These are phyloP conservation scores for Thalassiosira hispida DNA, from an alignment of 352 stramenopile species.

Conservation along the genomic window DNA sequence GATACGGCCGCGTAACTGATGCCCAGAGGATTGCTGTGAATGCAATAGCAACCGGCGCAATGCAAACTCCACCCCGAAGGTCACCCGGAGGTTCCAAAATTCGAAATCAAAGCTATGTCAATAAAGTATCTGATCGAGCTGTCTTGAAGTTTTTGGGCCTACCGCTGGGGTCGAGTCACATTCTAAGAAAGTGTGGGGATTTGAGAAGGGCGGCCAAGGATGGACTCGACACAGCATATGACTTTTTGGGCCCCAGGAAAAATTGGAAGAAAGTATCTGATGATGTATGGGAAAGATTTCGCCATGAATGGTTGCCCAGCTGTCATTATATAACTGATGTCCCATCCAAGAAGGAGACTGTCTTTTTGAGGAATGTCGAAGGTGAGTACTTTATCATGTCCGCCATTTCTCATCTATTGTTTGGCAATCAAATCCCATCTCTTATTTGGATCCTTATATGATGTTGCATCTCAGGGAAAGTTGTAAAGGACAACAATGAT, in stretches of 20 bases:
- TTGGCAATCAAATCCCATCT: too few species aligned
- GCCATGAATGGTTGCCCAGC: not conserved
- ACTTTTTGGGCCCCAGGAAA: not conserved
- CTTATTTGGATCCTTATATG: too few species aligned
- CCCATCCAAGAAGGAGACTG: not conserved
- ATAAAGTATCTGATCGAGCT: not conserved
- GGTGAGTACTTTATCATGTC: too few species aligned
- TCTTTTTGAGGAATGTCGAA: not conserved
- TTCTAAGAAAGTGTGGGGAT: not conserved
- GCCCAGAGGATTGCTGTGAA: not conserved
- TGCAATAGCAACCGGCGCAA: not conserved
- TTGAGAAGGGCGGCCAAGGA: not conserved
- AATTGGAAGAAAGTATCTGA: not conserved
- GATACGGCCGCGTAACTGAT: not conserved
- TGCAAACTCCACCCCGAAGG: not conserved
- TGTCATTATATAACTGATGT: not conserved
- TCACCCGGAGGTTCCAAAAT: too few species aligned
- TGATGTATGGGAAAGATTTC: not conserved
- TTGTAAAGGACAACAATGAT: not conserved
- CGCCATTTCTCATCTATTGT: too few species aligned
- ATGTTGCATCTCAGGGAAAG: too few species aligned
- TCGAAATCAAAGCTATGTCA: not conserved
- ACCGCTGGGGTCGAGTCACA: not conserved
- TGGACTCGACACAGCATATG: not conserved
- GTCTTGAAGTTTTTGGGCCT: not conserved